Percentiles rank a stretch among this genome's conserved stretches.
Conservation (phyloP, 73 alveolate genomes). For the Loxodes magnus region DNA sequence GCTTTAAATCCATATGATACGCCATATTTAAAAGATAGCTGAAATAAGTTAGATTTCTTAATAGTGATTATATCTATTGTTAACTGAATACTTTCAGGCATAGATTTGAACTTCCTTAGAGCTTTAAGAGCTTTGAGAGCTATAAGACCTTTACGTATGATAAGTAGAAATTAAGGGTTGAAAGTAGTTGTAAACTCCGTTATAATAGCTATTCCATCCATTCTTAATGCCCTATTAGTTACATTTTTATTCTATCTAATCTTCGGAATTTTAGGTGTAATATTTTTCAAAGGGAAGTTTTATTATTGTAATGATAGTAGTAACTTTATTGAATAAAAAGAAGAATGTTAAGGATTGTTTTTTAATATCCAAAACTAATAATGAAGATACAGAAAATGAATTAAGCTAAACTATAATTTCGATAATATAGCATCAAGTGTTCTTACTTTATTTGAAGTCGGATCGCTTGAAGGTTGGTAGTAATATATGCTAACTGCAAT, state of each 20-base stretch:
- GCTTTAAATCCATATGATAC: too few species aligned
- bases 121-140: conserved; percentile 66
- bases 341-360: conserved; percentile 29
- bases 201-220: conserved; percentile 36
- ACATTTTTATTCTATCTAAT: conserved; percentile 42
- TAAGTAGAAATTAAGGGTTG: conserved; percentile 63
- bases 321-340: conserved; percentile 10
- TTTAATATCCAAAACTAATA: background rate
- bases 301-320: conserved; percentile 19
- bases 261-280: conserved; percentile 56
- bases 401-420: conserved; percentile 22
- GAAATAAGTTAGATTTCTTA: conserved; percentile 36
- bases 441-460: conserved; percentile 42
- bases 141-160: conserved; percentile 55
- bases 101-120: conserved; percentile 14
- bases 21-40: conserved; percentile 32
- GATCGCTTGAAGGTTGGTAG: conserved; percentile 56
- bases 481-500: conserved; percentile 8
- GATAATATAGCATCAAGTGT: conserved; percentile 50
- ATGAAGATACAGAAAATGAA: conserved; percentile 20
- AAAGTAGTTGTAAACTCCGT: conserved; percentile 48
- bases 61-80: conserved; percentile 24
- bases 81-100: conserved; percentile 18
- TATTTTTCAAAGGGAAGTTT: conserved; percentile 42
- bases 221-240: conserved; percentile 45